Conservation (phyloP, 129 eudicot species). For the Flaveria linearis region DNA sequence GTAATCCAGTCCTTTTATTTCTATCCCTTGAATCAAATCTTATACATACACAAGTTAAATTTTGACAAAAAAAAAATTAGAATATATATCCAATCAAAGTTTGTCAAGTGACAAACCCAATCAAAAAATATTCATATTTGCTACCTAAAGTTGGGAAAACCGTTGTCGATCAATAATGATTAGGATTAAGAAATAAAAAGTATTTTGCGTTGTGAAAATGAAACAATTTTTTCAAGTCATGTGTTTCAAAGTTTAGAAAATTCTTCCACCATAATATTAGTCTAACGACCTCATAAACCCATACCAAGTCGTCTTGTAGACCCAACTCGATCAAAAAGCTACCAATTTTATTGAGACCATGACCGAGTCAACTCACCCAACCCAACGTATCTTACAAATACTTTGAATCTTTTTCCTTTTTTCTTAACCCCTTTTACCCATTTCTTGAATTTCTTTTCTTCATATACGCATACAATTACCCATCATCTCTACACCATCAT, state of each 20-base stretch:
- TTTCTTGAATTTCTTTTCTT: constrained; percentile 25
- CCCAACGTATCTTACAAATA: constrained; percentile 54
- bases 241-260: constrained; percentile 54
- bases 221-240: constrained; percentile 31
- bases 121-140: not conserved
- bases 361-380: constrained; percentile 55
- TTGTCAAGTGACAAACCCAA: too few relatives aligned
- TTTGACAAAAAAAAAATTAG: too few relatives aligned
- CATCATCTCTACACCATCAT: constrained; percentile 12
- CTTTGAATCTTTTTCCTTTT: constrained; percentile 52
- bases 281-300: constrained; percentile 30
- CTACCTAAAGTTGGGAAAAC: not conserved
- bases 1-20: too few relatives aligned
- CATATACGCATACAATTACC: constrained; percentile 16
- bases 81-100: too few relatives aligned
- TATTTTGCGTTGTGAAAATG: constrained; percentile 24
- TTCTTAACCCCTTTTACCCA: constrained; percentile 50
- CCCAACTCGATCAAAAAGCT: constrained; percentile 28
- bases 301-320: constrained; percentile 63
- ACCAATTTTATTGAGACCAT: constrained; percentile 17
- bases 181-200: not conserved
- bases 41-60: too few relatives aligned
- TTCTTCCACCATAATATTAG: constrained; percentile 26
- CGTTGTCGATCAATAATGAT: not conserved
- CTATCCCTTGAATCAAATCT: too few relatives aligned